Base-by-base conservation (phyloP, 2,329 filamentous ascomycete genomes). In the Saccharata proteae region DNA sequence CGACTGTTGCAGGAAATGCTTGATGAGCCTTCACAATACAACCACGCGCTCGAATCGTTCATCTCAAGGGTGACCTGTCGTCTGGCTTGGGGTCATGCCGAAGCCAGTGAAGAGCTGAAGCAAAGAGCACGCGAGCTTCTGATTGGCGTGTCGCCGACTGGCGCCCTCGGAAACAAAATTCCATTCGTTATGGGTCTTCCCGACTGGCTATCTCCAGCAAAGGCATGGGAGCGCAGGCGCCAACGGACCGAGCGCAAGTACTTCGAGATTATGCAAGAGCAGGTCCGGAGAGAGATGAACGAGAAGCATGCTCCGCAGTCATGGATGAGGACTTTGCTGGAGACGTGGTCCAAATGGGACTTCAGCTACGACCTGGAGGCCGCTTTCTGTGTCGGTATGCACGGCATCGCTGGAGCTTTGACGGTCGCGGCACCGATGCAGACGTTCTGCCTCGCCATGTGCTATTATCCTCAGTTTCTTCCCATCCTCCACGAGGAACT, bases 361-460 rank as follows among this genome's bases (percentile, higher is more conserved):
- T 62, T 63, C 41, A 45, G 48, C 11, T 54, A 55, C 17, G 57
- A 61, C n/a, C 38, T 57, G 1, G 61, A 64, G 38, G 59, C 58
- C 5, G 58, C 59, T 2, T 62, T 57, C 37, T 57, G 55, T 29
- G 59, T 64, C 11, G 61, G 60, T 5, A 63, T 64, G 61, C 57
- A 62, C 31, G 60, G 58, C 4, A 62, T 64, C 23, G 59, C 59
- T 10, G 60, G 59, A 19, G 59, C 59, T 14, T 42, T 64, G 6
- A 64, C 60, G 3, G 61, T 63, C 19, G 60, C 61, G 1, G 59
- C 58, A 4, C 58, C 58, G 1, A 61, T 64, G 56, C 58, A 63
- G 38, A 58, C 51, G 3, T 64, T 63, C 40, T 61, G 57, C 36
- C 47, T 64, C n/a, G 59, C 59, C 9, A 57, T 64, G 52, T 52